Evolutionary conservation across 345 rosid species (phyloP), one percentile per base, ranked within the genome.

Genomic region (Lenwebbia sp.): DNA sequence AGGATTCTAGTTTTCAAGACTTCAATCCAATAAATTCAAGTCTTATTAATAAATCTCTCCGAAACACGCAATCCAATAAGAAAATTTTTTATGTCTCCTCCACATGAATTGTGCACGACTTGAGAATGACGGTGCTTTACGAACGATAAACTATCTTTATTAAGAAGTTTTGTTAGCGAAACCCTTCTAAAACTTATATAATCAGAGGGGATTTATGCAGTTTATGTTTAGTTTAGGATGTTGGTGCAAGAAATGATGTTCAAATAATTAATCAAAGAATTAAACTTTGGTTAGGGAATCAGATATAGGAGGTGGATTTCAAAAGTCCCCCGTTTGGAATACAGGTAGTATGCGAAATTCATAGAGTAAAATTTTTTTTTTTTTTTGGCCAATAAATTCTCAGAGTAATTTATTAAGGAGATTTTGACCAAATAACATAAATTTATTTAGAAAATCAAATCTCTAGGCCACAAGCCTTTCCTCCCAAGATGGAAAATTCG

Each of bases 51-150:
- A 1, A 37, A 62, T 15, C 15, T 5, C 1, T 7, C 6, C 1
- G 2, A 3, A 10, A 1, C 10, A 30, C 75, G 4, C 30, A 4
- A 19, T 22, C 13, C 22, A 15, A 19, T 19, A 70, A 21, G 13
- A 23, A 11, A 7, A 21, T 4, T 21, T 54, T 70, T 30, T 70
- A 11, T 2, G 2, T 4, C 40, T 70, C 5, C 11, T 17, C 7
- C 19, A 1, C 23, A 33, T 15, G 1, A 33, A 33, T 17, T 21
- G 1, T 0, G 6, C 76, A 33, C 3, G 4, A 0, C 76, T 33
- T 0, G 23, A 33, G 30, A 62, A 28, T 6, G 11, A 30, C 1
- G 1, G 15, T 7, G 1, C 21, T 10, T 37, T 33, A 70, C 13
- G 19, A 40, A 33, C 11, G 13, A 70, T 33, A 70, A 1, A 15